Percentiles rank a stretch among this genome's conserved stretches.
Evolutionary conservation across 169 alveolate genomes (phyloP).

Genomic region (Toxoplasma gondii): DNA sequence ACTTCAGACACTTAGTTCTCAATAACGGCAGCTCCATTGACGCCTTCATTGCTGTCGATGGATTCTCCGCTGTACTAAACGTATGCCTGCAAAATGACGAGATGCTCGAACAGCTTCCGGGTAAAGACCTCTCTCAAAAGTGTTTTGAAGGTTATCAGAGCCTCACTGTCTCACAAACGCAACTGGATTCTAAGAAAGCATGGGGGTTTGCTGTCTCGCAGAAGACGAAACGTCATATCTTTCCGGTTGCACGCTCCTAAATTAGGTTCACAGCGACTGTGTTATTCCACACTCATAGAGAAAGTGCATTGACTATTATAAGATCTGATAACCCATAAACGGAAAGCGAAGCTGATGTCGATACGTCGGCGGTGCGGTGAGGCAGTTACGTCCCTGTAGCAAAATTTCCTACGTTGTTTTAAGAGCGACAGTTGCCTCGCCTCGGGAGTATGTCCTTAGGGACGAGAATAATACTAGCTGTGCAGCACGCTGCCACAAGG

Average conservation of each 20-base stretch:
- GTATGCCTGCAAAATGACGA: conserved; percentile 17
- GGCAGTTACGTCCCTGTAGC: too few species aligned
- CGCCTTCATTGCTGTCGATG: not conserved
- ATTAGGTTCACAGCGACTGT: not conserved
- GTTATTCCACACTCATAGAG: too few species aligned
- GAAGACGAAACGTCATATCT: not conserved
- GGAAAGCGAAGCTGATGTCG: too few species aligned
- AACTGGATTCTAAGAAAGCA: not conserved
- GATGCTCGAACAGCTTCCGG: conserved; percentile 38
- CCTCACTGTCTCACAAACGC: not conserved
- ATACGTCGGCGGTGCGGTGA: too few species aligned
- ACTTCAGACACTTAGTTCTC: conserved; percentile 20
- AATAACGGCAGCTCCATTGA: not conserved
- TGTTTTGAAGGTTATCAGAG: not conserved
- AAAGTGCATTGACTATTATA: too few species aligned
- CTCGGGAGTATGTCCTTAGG: too few species aligned
- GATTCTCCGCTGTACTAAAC: not conserved
- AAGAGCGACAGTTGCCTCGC: too few species aligned
- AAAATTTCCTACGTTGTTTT: too few species aligned
- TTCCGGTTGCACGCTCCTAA: not conserved
- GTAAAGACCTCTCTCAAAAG: not conserved
- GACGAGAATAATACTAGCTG: too few species aligned
- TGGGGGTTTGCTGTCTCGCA: not conserved
- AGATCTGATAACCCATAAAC: too few species aligned
- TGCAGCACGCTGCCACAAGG: too few species aligned